Evolutionary conservation across 2,329 filamentous ascomycete species (phyloP).

Genomic region (Fusarium sarcochroum): DNA sequence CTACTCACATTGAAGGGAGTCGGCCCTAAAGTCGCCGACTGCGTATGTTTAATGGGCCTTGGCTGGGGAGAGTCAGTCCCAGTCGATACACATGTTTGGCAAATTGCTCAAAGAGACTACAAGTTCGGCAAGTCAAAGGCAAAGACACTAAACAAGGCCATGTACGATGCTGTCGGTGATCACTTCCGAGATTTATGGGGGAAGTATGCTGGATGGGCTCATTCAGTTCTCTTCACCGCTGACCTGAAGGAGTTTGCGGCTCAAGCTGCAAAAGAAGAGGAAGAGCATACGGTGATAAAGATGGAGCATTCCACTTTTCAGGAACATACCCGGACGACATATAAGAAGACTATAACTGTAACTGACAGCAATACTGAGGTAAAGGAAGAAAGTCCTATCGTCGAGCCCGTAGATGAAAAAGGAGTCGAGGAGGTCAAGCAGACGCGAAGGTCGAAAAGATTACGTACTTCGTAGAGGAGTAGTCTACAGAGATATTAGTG

Average conservation of each 20-base stretch:
- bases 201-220: slow-evolving; percentile 94
- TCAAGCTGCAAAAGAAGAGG: slow-evolving; percentile 55
- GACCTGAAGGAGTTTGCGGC: slow-evolving; percentile 89
- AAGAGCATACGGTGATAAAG: slow-evolving; percentile 26
- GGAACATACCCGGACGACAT: slow-evolving; percentile 43
- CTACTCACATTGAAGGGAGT: slow-evolving; percentile 87
- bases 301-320: slow-evolving; percentile 44
- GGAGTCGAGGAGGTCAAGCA: slow-evolving; percentile 24
- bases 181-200: slow-evolving; percentile 94
- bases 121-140: slow-evolving; percentile 88
- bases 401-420: slow-evolving; percentile 31
- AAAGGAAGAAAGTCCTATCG: slow-evolving; percentile 33
- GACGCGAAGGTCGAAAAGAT: slow-evolving; percentile 48
- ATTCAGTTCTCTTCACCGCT: slow-evolving; percentile 95
- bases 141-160: slow-evolving; percentile 88
- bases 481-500: too few species aligned
- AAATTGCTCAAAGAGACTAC: slow-evolving; percentile 97
- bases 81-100: slow-evolving; percentile 98
- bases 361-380: slow-evolving; percentile 33
- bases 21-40: slow-evolving; percentile 96
- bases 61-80: slow-evolving; percentile 97
- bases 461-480: slow-evolving; percentile 40
- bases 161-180: slow-evolving; percentile 91
- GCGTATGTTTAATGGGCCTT: slow-evolving; percentile 94
- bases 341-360: slow-evolving; percentile 42